A percentile compares a stretch with the other conserved stretches of the same genome.
Evolutionary conservation across 176 grass and related monocot species (phyloP).

Genomic region (Oryza rufipogon): DNA sequence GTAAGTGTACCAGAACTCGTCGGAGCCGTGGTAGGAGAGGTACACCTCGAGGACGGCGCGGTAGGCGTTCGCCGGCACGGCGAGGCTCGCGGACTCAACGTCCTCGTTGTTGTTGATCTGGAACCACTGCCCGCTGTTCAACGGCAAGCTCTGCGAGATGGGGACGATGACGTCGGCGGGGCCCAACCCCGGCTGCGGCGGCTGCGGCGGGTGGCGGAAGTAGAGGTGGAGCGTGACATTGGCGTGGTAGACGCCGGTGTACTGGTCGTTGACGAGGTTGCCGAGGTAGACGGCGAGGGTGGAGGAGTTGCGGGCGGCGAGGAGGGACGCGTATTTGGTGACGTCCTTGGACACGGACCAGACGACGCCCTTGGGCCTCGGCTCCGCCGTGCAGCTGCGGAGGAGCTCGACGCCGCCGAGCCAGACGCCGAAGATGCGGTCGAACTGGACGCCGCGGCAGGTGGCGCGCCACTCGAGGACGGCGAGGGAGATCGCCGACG

Average conservation of each 20-base stretch:
- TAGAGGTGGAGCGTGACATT: conserved; percentile 75
- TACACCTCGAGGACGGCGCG: conserved; percentile 81
- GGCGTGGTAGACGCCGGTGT: conserved; percentile 78
- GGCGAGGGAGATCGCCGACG: conserved; percentile 48
- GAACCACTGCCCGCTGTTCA: conserved; percentile 80
- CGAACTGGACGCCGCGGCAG: conserved; percentile 65
- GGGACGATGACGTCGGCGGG: conserved; percentile 76
- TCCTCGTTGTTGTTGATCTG: conserved; percentile 45
- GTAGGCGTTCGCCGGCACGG: conserved; percentile 62
- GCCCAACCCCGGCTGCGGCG: conserved; percentile 19
- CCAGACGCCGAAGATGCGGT: conserved; percentile 82
- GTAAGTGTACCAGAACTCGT: conserved; percentile 83
- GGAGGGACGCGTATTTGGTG: conserved; percentile 72
- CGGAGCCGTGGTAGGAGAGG: conserved; percentile 59
- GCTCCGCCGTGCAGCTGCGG: conserved; percentile 68
- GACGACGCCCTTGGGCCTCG: conserved; percentile 39
- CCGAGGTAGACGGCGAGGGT: conserved; percentile 81
- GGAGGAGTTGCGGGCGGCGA: conserved; percentile 42
- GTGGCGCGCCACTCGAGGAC: conserved; percentile 74
- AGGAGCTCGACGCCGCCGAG: conserved; percentile 76
- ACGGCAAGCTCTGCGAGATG: conserved; percentile 54
- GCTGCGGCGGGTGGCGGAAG: conserved; percentile 46
- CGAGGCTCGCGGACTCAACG: conserved; percentile 45
- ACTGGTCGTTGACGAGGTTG: conserved; percentile 60
- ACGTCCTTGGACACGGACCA: conserved; percentile 74